phyloP scores from a whole-genome alignment of 345 rosid genomes.

The Erysimum cheiranthoides region DNA sequence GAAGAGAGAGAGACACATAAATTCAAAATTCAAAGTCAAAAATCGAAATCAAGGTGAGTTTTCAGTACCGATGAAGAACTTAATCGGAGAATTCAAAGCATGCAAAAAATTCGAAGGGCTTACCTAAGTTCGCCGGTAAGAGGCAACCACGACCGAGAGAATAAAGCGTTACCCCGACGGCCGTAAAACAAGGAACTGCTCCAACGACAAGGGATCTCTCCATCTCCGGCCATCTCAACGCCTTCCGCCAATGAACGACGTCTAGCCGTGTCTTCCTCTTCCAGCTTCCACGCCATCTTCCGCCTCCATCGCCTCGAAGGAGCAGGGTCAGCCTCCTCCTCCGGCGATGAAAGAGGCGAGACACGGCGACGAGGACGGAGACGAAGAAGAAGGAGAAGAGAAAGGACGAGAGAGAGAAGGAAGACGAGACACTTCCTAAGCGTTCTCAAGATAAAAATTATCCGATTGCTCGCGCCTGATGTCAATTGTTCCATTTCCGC shows the following conservation, averaged over 20 bases:
- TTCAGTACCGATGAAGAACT: background rate
- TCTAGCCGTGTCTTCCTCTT: constrained; percentile 88
- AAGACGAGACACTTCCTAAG: constrained; percentile 56
- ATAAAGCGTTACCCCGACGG: constrained; percentile 69
- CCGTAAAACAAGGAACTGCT: constrained; percentile 70
- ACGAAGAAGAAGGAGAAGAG: constrained; percentile 63
- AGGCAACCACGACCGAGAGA: constrained; percentile 90
- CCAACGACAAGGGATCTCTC: constrained; percentile 49
- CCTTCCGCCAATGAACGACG: constrained; percentile 85
- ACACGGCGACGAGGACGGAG: constrained; percentile 72
- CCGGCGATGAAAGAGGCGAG: constrained; percentile 34
- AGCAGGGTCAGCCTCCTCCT: constrained; percentile 33
- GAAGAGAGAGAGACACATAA: constrained; percentile 41
- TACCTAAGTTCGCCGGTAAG: constrained; percentile 68
- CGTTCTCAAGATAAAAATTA: constrained; percentile 70
- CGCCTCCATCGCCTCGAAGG: constrained; percentile 52
- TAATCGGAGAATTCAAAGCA: constrained; percentile 1
- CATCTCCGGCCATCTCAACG: constrained; percentile 61
- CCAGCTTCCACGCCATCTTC: constrained; percentile 61
- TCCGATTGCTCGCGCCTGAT: constrained; percentile 98
- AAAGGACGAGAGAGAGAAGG: constrained; percentile 58
- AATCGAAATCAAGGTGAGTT: constrained; percentile 10
- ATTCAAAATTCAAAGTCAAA: background rate
- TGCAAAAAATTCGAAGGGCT: constrained; percentile 19
- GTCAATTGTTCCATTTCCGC: constrained; percentile 88